Conservation (phyloP, 2,329 filamentous ascomycete species). For the Colletotrichum sidae region DNA sequence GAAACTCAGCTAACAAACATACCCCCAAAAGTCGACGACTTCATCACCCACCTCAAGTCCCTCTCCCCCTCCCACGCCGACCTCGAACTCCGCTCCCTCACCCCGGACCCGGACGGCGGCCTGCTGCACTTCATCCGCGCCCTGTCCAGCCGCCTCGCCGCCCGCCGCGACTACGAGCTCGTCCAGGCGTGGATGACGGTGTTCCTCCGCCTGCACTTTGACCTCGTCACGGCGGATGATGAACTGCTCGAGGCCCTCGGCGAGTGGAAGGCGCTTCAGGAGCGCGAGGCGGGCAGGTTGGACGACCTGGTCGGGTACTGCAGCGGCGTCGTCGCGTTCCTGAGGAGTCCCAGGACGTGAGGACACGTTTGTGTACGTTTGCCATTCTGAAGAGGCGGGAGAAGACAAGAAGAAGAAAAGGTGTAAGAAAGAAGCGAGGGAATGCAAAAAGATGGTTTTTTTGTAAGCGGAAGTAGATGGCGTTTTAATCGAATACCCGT, state of each 20-base stretch:
- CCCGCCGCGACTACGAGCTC: constrained; percentile 88
- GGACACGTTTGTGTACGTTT: background rate
- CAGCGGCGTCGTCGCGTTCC: constrained; percentile 84
- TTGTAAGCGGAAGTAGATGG: too few relatives aligned
- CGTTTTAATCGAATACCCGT: too few relatives aligned
- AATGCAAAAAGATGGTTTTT: too few relatives aligned
- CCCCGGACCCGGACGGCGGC: constrained; percentile 70
- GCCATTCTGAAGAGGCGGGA: background rate
- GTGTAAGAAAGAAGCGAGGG: background rate
- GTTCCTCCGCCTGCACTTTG: constrained; percentile 83
- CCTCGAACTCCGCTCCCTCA: constrained; percentile 87
- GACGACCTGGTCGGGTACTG: constrained; percentile 87
- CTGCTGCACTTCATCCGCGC: constrained; percentile 84
- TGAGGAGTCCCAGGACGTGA: constrained; percentile 72
- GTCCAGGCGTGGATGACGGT: constrained; percentile 98
- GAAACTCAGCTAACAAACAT: constrained; percentile 39
- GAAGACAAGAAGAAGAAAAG: background rate
- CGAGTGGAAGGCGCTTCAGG: constrained; percentile 79
- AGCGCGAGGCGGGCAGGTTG: constrained; percentile 76
- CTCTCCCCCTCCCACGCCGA: constrained; percentile 89
- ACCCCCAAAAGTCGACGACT: constrained; percentile 63
- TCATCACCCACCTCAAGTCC: constrained; percentile 83
- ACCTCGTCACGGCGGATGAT: constrained; percentile 63
- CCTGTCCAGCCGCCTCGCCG: constrained; percentile 75
- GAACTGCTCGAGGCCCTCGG: constrained; percentile 68